Evolutionary conservation across 192 early-diverging fungal genomes (phyloP).

Genomic region (Umbelopsis sp.): DNA sequence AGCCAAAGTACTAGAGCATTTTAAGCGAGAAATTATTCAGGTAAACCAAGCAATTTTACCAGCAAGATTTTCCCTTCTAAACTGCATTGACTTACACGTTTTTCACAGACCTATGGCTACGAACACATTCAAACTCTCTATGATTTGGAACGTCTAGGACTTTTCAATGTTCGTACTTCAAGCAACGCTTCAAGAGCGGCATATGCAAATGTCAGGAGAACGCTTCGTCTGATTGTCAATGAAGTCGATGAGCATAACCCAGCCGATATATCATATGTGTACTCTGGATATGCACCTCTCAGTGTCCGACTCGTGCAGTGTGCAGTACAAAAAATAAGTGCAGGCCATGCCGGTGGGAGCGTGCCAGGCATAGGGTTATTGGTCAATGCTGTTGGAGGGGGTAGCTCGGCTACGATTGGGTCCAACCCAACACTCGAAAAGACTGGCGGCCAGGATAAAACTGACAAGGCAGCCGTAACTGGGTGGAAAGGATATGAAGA

Average conservation of each 20-base stretch:
- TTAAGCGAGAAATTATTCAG: constrained; percentile 83
- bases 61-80: neutral
- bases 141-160: constrained; percentile 67
- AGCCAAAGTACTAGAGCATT: constrained; percentile 78
- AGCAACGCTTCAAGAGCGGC: constrained; percentile 40
- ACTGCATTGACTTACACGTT: neutral
- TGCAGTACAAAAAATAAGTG: constrained; percentile 51
- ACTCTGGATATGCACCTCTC: constrained; percentile 93
- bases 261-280: constrained; percentile 89
- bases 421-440: constrained; percentile 17
- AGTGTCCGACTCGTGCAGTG: constrained; percentile 88
- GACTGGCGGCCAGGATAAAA: constrained; percentile 29
- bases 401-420: constrained; percentile 24
- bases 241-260: constrained; percentile 86
- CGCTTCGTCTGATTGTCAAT: constrained; percentile 80
- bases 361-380: constrained; percentile 44
- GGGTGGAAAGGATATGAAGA: constrained; percentile 94
- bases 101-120: constrained; percentile 84
- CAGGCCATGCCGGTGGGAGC: constrained; percentile 32
- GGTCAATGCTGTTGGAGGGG: constrained; percentile 41
- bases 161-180: constrained; percentile 57
- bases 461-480: constrained; percentile 35
- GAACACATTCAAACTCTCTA: constrained; percentile 87
- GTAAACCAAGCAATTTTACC: constrained; percentile 25
- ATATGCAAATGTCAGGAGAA: constrained; percentile 65